These are phyloP conservation scores for Zymoseptoria tritici DNA, from an alignment of 2,329 filamentous ascomycete genomes.

Conservation along the genomic window DNA sequence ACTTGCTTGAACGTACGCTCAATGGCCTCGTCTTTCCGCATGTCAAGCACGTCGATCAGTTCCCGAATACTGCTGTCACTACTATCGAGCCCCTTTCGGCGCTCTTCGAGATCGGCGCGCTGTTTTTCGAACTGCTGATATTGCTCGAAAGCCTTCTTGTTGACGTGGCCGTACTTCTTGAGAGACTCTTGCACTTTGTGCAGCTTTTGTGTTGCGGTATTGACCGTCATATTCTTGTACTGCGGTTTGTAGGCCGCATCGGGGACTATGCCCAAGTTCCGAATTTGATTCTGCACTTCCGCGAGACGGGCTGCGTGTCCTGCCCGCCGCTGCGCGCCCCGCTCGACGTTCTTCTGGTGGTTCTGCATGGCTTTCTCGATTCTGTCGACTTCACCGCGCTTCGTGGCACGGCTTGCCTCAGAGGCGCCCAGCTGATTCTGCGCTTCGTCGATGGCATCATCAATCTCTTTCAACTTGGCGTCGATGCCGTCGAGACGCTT, in stretches of 20 bases:
- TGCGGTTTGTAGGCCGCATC: constrained; percentile 83
- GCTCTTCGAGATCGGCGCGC: constrained; percentile 75
- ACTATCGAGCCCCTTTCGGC: constrained; percentile 77
- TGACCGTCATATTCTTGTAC: constrained; percentile 74
- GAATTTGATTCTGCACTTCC: constrained; percentile 81
- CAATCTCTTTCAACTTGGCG: constrained; percentile 64
- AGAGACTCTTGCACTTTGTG: constrained; percentile 87
- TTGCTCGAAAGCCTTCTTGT: constrained; percentile 99
- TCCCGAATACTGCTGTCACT: constrained; percentile 85
- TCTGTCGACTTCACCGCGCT: constrained; percentile 66
- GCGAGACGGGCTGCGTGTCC: constrained; percentile 67
- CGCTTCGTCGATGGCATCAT: constrained; percentile 59
- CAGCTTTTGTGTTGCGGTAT: constrained; percentile 58
- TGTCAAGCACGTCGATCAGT: constrained; percentile 84
- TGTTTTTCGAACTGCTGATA: constrained; percentile 96
- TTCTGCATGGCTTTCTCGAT: constrained; percentile 72
- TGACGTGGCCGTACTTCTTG: constrained; percentile 96
- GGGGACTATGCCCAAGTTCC: constrained; percentile 84
- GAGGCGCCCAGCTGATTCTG: constrained; percentile 50
- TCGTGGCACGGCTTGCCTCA: constrained; percentile 53
- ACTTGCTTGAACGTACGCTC: constrained; percentile 98
- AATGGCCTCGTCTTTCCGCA: constrained; percentile 94
- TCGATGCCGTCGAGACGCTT: constrained; percentile 61
- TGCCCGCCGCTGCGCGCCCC: constrained; percentile 81
- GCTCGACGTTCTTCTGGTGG: constrained; percentile 84